A percentile compares a stretch with the other conserved stretches of the same genome.
Evolutionary conservation across 2,329 filamentous ascomycete species (phyloP).

Genomic region (Exserohilum rostratum): DNA sequence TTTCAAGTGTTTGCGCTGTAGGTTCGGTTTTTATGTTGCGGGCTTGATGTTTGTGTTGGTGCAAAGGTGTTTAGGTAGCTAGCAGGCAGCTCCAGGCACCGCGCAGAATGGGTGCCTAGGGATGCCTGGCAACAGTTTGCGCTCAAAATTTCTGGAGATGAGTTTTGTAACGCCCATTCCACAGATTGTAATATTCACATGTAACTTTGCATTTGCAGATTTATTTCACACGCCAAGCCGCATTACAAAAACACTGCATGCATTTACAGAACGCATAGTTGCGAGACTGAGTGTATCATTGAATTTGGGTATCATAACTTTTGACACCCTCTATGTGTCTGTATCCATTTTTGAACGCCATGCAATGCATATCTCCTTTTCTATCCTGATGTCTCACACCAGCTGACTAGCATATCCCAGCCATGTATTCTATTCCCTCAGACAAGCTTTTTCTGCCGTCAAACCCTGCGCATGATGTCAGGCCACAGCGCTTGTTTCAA

Average conservation of each 20-base stretch:
- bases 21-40: constrained; percentile 33
- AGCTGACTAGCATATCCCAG: neutral
- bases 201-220: neutral
- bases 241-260: neutral
- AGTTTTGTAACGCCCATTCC: too few species aligned
- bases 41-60: constrained; percentile 19
- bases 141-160: too few species aligned
- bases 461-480: neutral
- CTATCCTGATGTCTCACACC: neutral
- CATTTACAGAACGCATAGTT: neutral
- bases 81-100: constrained; percentile 36
- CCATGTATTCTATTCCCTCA: neutral
- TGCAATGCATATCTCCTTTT: constrained; percentile 34
- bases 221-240: neutral
- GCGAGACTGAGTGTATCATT: neutral
- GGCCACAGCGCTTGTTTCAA: constrained; percentile 8
- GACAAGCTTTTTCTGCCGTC: neutral
- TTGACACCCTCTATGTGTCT: constrained; percentile 29
- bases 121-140: neutral
- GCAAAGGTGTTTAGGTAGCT: constrained; percentile 41
- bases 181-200: constrained; percentile 4
- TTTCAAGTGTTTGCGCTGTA: neutral
- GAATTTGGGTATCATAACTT: constrained; percentile 41
- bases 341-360: constrained; percentile 37
- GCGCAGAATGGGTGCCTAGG: constrained; percentile 7